A percentile compares a stretch with the other conserved stretches of the same genome.
Evolutionary conservation across 31 red algal genomes (phyloP).

Genomic region (Bonnemaisonia californica): DNA sequence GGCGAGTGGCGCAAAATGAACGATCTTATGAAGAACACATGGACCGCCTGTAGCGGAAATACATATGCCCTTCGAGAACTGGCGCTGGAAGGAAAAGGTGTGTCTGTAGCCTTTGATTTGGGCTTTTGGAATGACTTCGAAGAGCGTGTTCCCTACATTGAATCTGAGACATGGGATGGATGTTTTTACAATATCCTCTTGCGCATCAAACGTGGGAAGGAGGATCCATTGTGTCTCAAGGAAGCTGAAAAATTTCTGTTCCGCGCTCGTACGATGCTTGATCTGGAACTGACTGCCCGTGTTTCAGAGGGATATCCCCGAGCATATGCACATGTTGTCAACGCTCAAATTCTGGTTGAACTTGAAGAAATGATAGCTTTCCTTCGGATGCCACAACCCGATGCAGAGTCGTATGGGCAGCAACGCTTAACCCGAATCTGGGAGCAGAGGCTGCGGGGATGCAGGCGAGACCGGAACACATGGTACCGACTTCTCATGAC

Average conservation of each 20-base stretch:
- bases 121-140: constrained; percentile 93
- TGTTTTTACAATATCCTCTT: constrained; percentile 82
- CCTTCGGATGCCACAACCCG: constrained; percentile 49
- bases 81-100: constrained; percentile 50
- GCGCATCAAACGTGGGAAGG: constrained; percentile 53
- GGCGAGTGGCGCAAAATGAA: constrained; percentile 82
- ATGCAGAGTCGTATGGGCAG: constrained; percentile 31
- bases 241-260: constrained; percentile 49
- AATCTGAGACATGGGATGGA: constrained; percentile 51
- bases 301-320: constrained; percentile 94
- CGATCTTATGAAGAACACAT: constrained; percentile 22
- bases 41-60: constrained; percentile 27
- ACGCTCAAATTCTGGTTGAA: constrained; percentile 87
- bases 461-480: constrained; percentile 75
- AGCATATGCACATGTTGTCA: constrained; percentile 87
- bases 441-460: constrained; percentile 72
- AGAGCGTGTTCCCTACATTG: constrained; percentile 67
- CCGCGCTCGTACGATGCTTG: constrained; percentile 68
- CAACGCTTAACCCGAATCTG: constrained; percentile 67
- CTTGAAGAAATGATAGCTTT: constrained; percentile 85
- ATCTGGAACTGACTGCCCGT: constrained; percentile 80
- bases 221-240: constrained; percentile 25
- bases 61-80: constrained; percentile 5
- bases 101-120: constrained; percentile 84
- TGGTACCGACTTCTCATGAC: constrained; percentile 95